A percentile compares a stretch with the other conserved stretches of the same genome.
These are phyloP conservation scores for Didymella keratinophila DNA, from an alignment of 2,329 filamentous ascomycete species.

Conservation along the genomic window DNA sequence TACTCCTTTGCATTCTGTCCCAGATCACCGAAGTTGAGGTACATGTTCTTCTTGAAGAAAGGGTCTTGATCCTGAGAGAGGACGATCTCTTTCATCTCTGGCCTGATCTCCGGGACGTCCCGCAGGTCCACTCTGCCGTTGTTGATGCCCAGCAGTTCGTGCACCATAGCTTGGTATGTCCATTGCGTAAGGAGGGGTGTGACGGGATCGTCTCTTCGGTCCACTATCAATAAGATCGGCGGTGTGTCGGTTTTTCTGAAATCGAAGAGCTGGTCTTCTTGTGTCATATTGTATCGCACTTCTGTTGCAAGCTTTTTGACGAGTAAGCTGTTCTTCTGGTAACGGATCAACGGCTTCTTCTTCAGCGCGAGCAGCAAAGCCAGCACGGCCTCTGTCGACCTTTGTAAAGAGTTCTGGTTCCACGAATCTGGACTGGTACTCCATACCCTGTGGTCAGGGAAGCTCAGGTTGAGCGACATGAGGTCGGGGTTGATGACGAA, in stretches of 20 bases:
- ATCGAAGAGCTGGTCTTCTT: constrained; percentile 96
- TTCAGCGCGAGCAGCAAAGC: constrained; percentile 88
- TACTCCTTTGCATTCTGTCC: constrained; percentile 98
- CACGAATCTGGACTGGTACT: constrained; percentile 82
- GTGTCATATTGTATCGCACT: constrained; percentile 88
- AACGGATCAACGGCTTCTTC: constrained; percentile 94
- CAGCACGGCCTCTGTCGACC: constrained; percentile 85
- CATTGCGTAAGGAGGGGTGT: constrained; percentile 95
- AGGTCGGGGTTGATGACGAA: constrained; percentile 94
- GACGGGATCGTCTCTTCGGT: constrained; percentile 91
- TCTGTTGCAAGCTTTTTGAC: constrained; percentile 94
- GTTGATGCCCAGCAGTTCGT: constrained; percentile 90
- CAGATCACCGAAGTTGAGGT: constrained; percentile 93
- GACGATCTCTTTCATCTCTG: constrained; percentile 92
- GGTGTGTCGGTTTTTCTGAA: constrained; percentile 95
- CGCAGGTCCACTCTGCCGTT: constrained; percentile 94
- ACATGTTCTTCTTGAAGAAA: constrained; percentile 99
- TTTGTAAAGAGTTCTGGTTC: constrained; percentile 87
- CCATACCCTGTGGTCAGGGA: constrained; percentile 81
- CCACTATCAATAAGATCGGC: constrained; percentile 87
- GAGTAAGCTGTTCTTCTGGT: constrained; percentile 87
- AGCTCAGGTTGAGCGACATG: constrained; percentile 78
- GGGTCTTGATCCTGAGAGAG: constrained; percentile 96
- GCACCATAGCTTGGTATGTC: constrained; percentile 99
- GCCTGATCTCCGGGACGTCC: constrained; percentile 81